Evolutionary conservation across 2,329 filamentous ascomycete genomes (phyloP).

Genomic region (Penicillium sp.): DNA sequence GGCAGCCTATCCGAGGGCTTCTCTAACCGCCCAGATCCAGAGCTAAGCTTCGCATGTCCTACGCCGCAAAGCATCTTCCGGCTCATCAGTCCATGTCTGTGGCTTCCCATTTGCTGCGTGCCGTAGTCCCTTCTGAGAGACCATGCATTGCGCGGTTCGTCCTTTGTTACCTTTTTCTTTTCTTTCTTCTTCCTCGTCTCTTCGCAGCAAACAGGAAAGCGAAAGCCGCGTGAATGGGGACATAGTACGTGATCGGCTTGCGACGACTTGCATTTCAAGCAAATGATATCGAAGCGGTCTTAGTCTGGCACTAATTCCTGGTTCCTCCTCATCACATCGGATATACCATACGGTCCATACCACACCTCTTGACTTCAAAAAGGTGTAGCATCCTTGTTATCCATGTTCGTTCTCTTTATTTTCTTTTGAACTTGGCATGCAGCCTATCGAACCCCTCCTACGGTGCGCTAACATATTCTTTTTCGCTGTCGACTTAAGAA

Average conservation of each 20-base stretch:
- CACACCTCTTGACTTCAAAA: not conserved
- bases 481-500: slow-evolving; percentile 1
- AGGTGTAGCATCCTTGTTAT: not conserved
- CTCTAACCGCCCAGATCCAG: slow-evolving; percentile 8
- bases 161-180: slow-evolving; percentile 2
- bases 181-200: not conserved
- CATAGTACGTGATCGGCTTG: not conserved
- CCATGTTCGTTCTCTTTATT: slow-evolving; percentile 1
- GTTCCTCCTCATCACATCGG: not conserved
- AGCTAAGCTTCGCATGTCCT: not conserved
- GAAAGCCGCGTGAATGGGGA: not conserved
- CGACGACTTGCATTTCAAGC: slow-evolving; percentile 1
- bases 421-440: not conserved
- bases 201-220: not conserved
- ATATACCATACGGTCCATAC: not conserved
- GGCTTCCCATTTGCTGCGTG: slow-evolving; percentile 11
- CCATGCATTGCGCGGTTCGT: slow-evolving; percentile 1
- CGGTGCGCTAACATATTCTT: not conserved
- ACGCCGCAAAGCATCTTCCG: not conserved
- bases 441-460: not conserved
- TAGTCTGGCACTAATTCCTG: not conserved
- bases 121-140: not conserved
- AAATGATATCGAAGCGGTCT: not conserved
- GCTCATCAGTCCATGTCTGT: not conserved
- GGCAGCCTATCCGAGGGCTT: slow-evolving; percentile 12